Evolutionary conservation across 345 rosid genomes (phyloP).

Genomic region (Heritiera fomes): DNA sequence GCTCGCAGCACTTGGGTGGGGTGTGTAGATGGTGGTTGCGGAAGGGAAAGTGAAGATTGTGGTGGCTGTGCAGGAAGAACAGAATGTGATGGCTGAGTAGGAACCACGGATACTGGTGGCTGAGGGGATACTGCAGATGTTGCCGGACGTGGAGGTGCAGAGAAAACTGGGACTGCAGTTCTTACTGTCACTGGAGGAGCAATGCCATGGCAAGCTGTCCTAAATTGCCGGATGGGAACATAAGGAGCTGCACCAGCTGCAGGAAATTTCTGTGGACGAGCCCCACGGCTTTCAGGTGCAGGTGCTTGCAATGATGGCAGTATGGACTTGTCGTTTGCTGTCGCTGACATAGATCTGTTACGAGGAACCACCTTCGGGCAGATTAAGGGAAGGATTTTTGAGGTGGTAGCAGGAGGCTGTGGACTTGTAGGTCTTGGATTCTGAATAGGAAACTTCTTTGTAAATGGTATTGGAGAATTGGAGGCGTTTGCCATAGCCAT

Average conservation of each 20-base stretch:
- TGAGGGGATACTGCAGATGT: constrained; percentile 41
- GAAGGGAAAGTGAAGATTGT: constrained; percentile 24
- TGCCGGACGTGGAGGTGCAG: constrained; percentile 72
- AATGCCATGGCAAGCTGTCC: constrained; percentile 59
- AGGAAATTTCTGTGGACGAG: constrained; percentile 56
- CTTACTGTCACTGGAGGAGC: constrained; percentile 92
- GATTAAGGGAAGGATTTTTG: constrained; percentile 88
- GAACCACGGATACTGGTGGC: constrained; percentile 22
- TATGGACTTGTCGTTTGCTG: constrained; percentile 32
- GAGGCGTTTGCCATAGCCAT: constrained; percentile 58
- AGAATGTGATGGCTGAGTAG: constrained; percentile 37
- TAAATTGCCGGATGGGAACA: constrained; percentile 69
- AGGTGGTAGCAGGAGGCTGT: constrained; percentile 64
- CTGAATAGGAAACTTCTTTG: constrained; percentile 63
- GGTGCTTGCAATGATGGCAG: constrained; percentile 25
- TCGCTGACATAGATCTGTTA: constrained; percentile 42
- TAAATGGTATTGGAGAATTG: constrained; percentile 57
- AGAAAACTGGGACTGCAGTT: constrained; percentile 72
- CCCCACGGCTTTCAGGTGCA: constrained; percentile 41
- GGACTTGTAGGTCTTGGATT: constrained; percentile 89
- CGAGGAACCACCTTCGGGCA: constrained; percentile 65
- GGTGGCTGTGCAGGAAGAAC: constrained; percentile 35
- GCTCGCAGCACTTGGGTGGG: constrained; percentile 36
- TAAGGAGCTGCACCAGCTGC: constrained; percentile 80
- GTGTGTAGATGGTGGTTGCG: constrained; percentile 32